Evolutionary conservation across 2,329 filamentous ascomycete genomes (phyloP), one percentile per base, ranked within the genome.

Genomic region (Lomentospora prolificans): DNA sequence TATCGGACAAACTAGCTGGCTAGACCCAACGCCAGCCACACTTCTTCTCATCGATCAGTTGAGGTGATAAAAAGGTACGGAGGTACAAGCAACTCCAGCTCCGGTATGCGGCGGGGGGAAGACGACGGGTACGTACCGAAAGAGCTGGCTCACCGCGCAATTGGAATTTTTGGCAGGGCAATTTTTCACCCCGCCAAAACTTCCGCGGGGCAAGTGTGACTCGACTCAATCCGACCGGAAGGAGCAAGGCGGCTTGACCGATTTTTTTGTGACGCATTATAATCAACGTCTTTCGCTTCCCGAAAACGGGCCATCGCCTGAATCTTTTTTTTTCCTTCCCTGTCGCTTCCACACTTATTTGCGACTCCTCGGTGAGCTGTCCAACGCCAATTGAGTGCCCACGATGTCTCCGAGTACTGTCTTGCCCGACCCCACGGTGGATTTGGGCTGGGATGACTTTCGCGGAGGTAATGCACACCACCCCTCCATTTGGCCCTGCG

Each of bases 361-460:
- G 36, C 4, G 19, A 39, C 14, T 39, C 14, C 36, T 39, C 3
- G 36, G 36, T 39, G 36, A 39, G 7, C 36, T 39, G 14, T 17
- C 2, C 14, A 14, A 2, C 12, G 5, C 24, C 36, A 54, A 27
- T 31, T 54, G 36, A 54, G 41, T 30, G 53, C 53, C 44, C 41
- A 50, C 41, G n/a, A 55, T 55, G 53, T 25, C 53, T 22, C 57
- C 59, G 50, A 53, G 30, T 27, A 7, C 33, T 27, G 55, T 53
- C 51, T 55, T 82, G 28, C 86, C 85, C 9, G 83, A 87, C 68
- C 85, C 86, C 50, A 86, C 84, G 0, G 71, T 72, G 53, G 81
- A 86, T 69, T 79, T 89, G 53, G 73, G 85, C 63, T 89, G 85
- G 85, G 78, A 77, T 48, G 78, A 77, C 65, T 88, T 81, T 66